A percentile compares a stretch with the other conserved stretches of the same genome.
phyloP scores from a whole-genome alignment of 257 asterid species.

The Solanum lycopersicoides region DNA sequence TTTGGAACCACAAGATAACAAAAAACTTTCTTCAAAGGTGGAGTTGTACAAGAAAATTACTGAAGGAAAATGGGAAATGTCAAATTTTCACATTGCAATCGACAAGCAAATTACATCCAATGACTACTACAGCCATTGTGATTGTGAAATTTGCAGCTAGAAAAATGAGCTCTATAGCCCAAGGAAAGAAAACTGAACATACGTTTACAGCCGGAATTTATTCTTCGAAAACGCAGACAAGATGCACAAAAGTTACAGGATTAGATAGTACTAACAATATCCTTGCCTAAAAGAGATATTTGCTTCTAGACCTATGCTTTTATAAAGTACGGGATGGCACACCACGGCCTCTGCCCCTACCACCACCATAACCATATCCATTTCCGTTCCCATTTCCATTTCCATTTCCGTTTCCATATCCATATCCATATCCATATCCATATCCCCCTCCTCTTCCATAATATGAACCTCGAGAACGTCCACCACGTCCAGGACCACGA shows the following conservation, averaged over 20 bases:
- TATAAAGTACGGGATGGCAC: conserved; percentile 25
- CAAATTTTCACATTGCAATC: not conserved
- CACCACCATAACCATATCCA: conserved; percentile 29
- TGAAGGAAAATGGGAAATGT: not conserved
- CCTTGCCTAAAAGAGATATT: conserved; percentile 6
- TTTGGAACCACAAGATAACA: not conserved
- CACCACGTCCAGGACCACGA: conserved; percentile 64
- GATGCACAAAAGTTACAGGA: conserved; percentile 31
- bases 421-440: not conserved
- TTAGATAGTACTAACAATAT: conserved; percentile 16
- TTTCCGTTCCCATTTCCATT: not conserved
- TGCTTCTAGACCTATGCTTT: not conserved
- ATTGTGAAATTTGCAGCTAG: not conserved
- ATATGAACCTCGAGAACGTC: conserved; percentile 64
- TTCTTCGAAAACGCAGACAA: conserved; percentile 13
- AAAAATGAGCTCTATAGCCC: not conserved
- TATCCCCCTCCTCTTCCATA: conserved; percentile 44
- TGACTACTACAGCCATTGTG: not conserved
- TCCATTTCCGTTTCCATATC: conserved; percentile 18
- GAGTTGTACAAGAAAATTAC: not conserved
- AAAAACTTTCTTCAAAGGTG: not conserved
- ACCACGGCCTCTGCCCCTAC: conserved; percentile 69
- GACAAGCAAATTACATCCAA: not conserved
- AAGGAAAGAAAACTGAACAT: not conserved
- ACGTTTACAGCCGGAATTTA: conserved; percentile 9